A percentile compares a stretch with the other conserved stretches of the same genome.
Conservation (phyloP, 768 basidiomycete species). For the Lentinula boryana region DNA sequence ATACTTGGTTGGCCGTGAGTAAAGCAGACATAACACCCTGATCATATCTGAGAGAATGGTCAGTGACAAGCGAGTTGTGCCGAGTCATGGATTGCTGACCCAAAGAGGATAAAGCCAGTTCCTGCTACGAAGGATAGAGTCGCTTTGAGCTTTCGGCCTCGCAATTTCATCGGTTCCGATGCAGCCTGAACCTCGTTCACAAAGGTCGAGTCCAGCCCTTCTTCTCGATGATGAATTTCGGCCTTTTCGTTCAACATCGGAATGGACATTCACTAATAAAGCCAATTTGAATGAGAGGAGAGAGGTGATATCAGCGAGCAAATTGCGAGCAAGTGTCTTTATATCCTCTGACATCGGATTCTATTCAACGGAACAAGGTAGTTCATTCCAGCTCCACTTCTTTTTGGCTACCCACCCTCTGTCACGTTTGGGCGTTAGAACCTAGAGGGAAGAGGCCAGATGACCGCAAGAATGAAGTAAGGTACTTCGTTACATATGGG, state of each 20-base stretch:
- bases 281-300: neutral
- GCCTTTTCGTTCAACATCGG: conserved; percentile 1
- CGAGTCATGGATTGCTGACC: conserved; percentile 25
- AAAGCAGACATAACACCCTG: conserved; percentile 70
- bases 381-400: neutral
- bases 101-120: conserved; percentile 58
- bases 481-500: neutral
- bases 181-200: conserved; percentile 1
- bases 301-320: neutral
- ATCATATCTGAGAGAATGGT: conserved; percentile 40
- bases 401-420: neutral
- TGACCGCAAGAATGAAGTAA: neutral
- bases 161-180: conserved; percentile 15
- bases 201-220: neutral
- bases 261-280: neutral
- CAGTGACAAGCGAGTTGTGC: neutral
- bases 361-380: neutral
- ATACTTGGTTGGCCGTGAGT: conserved; percentile 47
- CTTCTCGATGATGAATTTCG: neutral
- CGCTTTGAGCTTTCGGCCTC: conserved; percentile 39
- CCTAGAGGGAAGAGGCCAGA: neutral
- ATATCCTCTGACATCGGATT: neutral
- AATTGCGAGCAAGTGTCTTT: neutral
- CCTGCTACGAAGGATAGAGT: conserved; percentile 53
- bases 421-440: neutral